Evolutionary conservation across 805 yeast species (phyloP).

Genomic region (Candida stauntonica): DNA sequence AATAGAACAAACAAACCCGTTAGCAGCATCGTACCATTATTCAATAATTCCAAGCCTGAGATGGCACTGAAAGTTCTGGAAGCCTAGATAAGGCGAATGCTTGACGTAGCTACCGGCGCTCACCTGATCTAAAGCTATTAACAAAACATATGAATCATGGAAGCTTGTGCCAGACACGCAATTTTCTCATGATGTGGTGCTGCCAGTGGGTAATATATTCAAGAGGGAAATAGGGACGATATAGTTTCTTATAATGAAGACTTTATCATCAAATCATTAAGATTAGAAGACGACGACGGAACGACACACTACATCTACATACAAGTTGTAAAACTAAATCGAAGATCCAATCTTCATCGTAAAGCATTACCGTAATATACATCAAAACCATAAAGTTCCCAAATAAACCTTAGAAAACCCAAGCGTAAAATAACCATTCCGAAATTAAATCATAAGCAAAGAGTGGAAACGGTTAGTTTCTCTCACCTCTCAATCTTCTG

Average conservation of each 20-base stretch:
- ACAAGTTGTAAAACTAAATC: slow-evolving; percentile 2
- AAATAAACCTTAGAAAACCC: slow-evolving; percentile 12
- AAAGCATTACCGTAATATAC: slow-evolving; percentile 21
- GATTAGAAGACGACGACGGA: neutral
- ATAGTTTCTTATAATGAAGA: no score
- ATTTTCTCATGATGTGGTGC: no score
- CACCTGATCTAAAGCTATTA: no score
- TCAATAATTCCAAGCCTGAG: neutral
- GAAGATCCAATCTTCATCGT: slow-evolving; percentile 10
- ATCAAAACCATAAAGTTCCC: slow-evolving; percentile 16
- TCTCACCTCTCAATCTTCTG: slow-evolving; percentile 96
- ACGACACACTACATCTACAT: neutral
- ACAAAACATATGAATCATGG: no score
- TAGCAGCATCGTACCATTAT: neutral
- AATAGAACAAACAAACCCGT: neutral
- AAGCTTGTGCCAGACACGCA: no score
- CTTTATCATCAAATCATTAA: neutral
- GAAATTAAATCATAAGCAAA: slow-evolving; percentile 11
- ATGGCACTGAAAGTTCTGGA: no score
- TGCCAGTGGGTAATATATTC: no score
- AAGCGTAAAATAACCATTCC: slow-evolving; percentile 9
- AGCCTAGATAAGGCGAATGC: no score
- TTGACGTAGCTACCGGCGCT: no score
- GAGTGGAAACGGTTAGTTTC: slow-evolving; percentile 74
- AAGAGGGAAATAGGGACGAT: no score